Conservation (phyloP, 2,329 filamentous ascomycete genomes). For the Teratosphaeria gauchensis region DNA sequence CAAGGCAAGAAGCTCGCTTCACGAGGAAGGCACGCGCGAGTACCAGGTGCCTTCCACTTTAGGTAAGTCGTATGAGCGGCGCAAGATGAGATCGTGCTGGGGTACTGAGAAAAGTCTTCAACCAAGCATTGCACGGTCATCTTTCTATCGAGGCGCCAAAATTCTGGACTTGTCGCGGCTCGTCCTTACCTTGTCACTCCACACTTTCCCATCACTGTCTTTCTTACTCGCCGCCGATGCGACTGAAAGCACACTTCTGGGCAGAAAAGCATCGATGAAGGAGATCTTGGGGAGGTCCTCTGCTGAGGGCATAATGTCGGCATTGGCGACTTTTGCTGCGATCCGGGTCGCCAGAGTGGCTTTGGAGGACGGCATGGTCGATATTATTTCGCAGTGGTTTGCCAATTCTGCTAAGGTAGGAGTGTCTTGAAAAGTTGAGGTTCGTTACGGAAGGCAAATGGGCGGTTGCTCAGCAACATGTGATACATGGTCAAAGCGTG, state of each 20-base stretch:
- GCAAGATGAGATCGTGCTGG: background rate
- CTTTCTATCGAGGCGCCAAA: background rate
- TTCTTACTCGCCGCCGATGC: background rate
- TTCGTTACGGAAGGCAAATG: too few relatives aligned
- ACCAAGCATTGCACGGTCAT: background rate
- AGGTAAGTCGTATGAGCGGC: too few relatives aligned
- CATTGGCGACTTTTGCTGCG: conserved; percentile 16
- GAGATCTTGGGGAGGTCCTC: conserved; percentile 19
- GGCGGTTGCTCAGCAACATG: background rate
- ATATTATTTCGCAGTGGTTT: background rate
- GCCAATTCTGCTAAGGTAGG: background rate
- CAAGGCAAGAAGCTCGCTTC: background rate
- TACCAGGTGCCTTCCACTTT: too few relatives aligned
- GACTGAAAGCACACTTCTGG: conserved; percentile 2
- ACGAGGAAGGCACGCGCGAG: background rate
- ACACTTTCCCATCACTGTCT: background rate
- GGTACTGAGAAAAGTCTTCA: too few relatives aligned
- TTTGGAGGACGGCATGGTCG: conserved; percentile 1
- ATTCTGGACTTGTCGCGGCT: background rate
- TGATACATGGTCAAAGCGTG: background rate
- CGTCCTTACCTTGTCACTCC: background rate
- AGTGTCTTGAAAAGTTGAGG: background rate
- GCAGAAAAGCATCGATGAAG: conserved; percentile 22
- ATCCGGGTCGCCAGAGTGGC: conserved; percentile 17
- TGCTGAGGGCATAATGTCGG: conserved; percentile 17